phyloP scores from a whole-genome alignment of 805 yeast genomes.

The Lachancea lanzarotensis region DNA sequence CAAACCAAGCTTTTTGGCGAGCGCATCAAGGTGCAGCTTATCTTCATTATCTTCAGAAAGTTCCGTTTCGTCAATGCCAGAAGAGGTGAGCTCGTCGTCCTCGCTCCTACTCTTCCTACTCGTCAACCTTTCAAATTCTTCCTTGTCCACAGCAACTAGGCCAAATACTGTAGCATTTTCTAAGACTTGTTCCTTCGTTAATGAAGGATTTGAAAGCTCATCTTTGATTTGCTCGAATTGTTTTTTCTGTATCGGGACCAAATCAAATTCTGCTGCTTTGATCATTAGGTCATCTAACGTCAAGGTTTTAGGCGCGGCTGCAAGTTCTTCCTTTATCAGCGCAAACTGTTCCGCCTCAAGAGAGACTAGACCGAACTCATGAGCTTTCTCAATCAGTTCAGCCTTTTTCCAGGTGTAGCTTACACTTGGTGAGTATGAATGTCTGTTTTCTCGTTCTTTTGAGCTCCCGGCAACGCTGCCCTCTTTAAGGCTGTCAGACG shows the following conservation, averaged over 20 bases:
- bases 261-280: slow-evolving; percentile 30
- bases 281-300: slow-evolving; percentile 18
- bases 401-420: background rate
- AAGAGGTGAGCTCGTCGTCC: slow-evolving; percentile 8
- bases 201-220: slow-evolving; percentile 27
- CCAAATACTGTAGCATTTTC: slow-evolving; percentile 33
- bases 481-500: background rate
- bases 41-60: slow-evolving; percentile 11
- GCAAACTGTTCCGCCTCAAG: slow-evolving; percentile 28
- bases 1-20: slow-evolving; percentile 42
- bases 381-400: slow-evolving; percentile 10
- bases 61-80: slow-evolving; percentile 7
- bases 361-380: slow-evolving; percentile 8
- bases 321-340: slow-evolving; percentile 24
- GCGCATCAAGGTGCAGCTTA: slow-evolving; percentile 28
- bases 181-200: slow-evolving; percentile 16
- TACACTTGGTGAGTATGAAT: background rate
- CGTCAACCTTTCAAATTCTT: slow-evolving; percentile 29
- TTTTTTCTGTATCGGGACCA: slow-evolving; percentile 34
- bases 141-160: slow-evolving; percentile 31
- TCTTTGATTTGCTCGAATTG: slow-evolving; percentile 29
- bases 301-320: slow-evolving; percentile 9
- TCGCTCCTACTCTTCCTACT: slow-evolving; percentile 5
- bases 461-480: no score
- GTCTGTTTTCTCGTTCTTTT: no score